A percentile compares a stretch with the other conserved stretches of the same genome.
Conservation (phyloP, 495 filamentous ascomycete species). For the Clavariopsis aquatica region DNA sequence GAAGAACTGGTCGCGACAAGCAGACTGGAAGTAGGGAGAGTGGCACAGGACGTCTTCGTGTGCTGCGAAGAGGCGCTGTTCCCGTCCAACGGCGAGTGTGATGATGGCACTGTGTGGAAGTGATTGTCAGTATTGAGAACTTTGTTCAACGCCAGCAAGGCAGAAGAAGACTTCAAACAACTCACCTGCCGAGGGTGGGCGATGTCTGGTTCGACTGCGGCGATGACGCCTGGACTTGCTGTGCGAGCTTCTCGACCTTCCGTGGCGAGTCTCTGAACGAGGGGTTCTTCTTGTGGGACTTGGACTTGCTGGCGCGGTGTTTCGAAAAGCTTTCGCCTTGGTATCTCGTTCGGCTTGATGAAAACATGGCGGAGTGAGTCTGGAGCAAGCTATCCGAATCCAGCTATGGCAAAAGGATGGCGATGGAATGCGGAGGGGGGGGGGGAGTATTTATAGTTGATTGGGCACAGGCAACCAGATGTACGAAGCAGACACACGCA, state of each 20-base stretch:
- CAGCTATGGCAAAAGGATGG: background rate
- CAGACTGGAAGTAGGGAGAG: conserved; percentile 71
- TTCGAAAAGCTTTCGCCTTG: conserved; percentile 46
- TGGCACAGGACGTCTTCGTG: conserved; percentile 80
- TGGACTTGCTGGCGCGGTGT: conserved; percentile 44
- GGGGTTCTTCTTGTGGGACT: conserved; percentile 44
- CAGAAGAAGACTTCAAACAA: conserved; percentile 1
- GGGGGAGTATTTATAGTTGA: conserved; percentile 30
- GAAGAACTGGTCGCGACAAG: conserved; percentile 63
- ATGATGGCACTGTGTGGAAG: conserved; percentile 69
- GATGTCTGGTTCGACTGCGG: conserved; percentile 35
- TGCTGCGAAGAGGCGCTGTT: conserved; percentile 82
- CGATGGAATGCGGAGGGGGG: conserved; percentile 13
- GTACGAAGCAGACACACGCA: conserved; percentile 20
- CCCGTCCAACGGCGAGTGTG: conserved; percentile 74
- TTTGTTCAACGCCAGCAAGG: background rate
- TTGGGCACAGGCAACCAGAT: conserved; percentile 22
- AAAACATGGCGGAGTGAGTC: conserved; percentile 41
- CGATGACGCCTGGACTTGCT: conserved; percentile 31
- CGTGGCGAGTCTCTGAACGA: conserved; percentile 43
- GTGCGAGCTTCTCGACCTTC: conserved; percentile 37
- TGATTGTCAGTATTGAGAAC: conserved; percentile 13
- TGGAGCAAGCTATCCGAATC: background rate
- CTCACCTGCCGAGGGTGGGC: conserved; percentile 38
- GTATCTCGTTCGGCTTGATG: conserved; percentile 39